Conservation (phyloP, 768 basidiomycete species). For the Boletus vermiculosoides region DNA sequence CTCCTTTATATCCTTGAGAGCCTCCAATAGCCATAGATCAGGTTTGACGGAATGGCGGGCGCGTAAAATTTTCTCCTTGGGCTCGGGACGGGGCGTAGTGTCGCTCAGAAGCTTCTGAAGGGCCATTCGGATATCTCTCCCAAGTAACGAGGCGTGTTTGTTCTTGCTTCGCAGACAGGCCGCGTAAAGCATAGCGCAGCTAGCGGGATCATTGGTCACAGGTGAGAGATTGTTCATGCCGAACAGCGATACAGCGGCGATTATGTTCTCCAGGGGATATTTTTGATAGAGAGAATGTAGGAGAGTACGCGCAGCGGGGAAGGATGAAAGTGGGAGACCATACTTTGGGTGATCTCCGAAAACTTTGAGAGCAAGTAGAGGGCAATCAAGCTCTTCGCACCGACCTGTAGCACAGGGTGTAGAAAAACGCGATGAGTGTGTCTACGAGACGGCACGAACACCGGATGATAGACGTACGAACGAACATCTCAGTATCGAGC, state of each 20-base stretch:
- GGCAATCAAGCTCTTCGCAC: conserved; percentile 56
- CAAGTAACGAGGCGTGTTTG: conserved; percentile 40
- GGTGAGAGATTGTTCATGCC: conserved; percentile 53
- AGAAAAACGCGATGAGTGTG: background rate
- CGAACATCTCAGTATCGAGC: conserved; percentile 46
- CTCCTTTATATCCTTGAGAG: conserved; percentile 37
- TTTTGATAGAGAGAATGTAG: conserved; percentile 52
- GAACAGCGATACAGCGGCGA: conserved; percentile 54
- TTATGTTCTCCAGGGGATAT: conserved; percentile 46
- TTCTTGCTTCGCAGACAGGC: conserved; percentile 52
- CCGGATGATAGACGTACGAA: conserved; percentile 44
- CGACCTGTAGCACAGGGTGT: conserved; percentile 44
- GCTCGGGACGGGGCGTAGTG: conserved; percentile 17
- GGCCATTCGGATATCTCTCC: conserved; percentile 41
- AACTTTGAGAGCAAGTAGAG: conserved; percentile 55
- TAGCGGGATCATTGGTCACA: conserved; percentile 53
- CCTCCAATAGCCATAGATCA: conserved; percentile 38
- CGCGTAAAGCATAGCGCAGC: conserved; percentile 53
- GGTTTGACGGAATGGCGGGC: conserved; percentile 34
- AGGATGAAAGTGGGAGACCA: conserved; percentile 47
- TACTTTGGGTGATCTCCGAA: conserved; percentile 65
- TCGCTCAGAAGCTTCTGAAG: conserved; percentile 35
- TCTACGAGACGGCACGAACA: background rate
- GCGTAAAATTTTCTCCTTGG: conserved; percentile 18
- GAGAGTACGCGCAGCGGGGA: conserved; percentile 53